Conservation (phyloP, 169 alveolate species). For the Cryptosporidium ubiquitum region DNA sequence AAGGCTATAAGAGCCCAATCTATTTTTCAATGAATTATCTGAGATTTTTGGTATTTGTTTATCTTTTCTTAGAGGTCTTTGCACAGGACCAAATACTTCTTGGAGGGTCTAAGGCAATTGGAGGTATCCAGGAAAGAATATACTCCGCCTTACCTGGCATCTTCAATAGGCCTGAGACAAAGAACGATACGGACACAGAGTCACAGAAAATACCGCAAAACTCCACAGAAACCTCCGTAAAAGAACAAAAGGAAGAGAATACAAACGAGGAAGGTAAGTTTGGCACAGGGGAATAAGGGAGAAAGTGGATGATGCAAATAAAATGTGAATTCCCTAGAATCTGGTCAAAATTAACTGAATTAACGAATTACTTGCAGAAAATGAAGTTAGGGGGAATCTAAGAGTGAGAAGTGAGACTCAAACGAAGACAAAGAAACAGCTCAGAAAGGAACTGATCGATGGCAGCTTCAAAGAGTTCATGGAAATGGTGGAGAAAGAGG, state of each 20-base stretch:
- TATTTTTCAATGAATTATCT: not conserved
- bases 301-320: not conserved
- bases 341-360: not conserved
- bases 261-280: not conserved
- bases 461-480: slow-evolving; percentile 11
- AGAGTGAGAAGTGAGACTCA: not conserved
- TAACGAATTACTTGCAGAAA: not conserved
- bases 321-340: not conserved
- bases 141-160: not conserved
- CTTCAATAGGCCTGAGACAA: not conserved
- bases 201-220: not conserved
- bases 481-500: slow-evolving; percentile 45
- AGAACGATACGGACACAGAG: not conserved
- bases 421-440: slow-evolving; percentile 11
- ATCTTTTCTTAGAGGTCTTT: not conserved
- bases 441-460: slow-evolving; percentile 43
- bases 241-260: not conserved
- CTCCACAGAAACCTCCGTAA: not conserved
- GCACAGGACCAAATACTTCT: not conserved
- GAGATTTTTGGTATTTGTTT: not conserved
- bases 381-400: not conserved
- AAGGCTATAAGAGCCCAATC: not conserved
- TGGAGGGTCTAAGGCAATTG: not conserved
- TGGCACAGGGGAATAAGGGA: not conserved
- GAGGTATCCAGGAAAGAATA: not conserved